Percentiles rank a stretch among this genome's conserved stretches.
phyloP scores from a whole-genome alignment of 768 basidiomycete genomes.

The Pluteus cervinus region DNA sequence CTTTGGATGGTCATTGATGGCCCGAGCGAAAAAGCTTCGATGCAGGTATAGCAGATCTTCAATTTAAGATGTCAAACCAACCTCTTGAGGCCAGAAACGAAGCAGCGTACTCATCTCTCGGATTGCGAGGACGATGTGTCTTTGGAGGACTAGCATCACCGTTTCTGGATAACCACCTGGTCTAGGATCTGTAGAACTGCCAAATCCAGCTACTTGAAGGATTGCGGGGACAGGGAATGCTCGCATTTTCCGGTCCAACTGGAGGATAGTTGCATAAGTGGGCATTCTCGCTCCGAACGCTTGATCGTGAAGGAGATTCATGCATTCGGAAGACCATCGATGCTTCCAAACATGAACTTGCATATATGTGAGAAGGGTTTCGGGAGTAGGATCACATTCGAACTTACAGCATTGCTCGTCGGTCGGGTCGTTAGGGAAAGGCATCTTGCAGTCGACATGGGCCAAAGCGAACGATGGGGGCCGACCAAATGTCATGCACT shows the following conservation, averaged over 20 bases:
- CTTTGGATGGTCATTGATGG: conserved; percentile 67
- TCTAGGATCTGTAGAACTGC: conserved; percentile 44
- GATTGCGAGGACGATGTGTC: conserved; percentile 64
- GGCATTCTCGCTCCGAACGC: conserved; percentile 68
- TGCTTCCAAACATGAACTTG: conserved; percentile 68
- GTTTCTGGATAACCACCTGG: conserved; percentile 42
- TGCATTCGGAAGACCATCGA: conserved; percentile 60
- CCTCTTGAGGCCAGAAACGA: background rate
- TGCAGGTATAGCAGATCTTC: conserved; percentile 69
- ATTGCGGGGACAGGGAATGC: conserved; percentile 62
- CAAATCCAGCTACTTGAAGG: conserved; percentile 65
- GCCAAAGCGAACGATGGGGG: conserved; percentile 64
- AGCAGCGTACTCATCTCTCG: conserved; percentile 55
- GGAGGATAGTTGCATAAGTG: conserved; percentile 60
- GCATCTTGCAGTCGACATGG: conserved; percentile 64
- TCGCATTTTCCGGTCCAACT: conserved; percentile 60
- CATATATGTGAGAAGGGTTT: conserved; percentile 4
- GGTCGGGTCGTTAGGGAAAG: conserved; percentile 38
- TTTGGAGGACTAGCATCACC: conserved; percentile 50
- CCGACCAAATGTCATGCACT: conserved; percentile 65
- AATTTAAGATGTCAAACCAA: conserved; percentile 7
- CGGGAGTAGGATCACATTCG: conserved; percentile 1
- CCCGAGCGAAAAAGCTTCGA: conserved; percentile 68
- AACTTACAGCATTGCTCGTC: conserved; percentile 58
- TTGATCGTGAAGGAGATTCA: conserved; percentile 65